Evolutionary conservation across 1,284 basidiomycete species (phyloP), one percentile per base, ranked within the genome.

Genomic region (Apiotrichum domesticum): DNA sequence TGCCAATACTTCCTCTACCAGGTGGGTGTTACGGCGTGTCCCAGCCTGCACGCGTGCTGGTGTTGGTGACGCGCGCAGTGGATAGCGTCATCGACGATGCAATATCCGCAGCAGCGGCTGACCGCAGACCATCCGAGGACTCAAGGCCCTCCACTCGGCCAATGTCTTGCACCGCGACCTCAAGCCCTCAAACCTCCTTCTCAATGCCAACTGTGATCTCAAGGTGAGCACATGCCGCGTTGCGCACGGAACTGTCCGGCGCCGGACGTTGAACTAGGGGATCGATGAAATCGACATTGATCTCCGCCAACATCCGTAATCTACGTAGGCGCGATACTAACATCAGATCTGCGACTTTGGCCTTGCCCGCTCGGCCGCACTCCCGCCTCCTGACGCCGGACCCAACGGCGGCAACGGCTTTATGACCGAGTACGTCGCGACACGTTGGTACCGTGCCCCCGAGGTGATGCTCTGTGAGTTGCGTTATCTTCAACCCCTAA

Each of bases 1-100:
- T 91, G 85, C 69, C 91, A 95, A 75, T 96, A 96, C 75, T 95
- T 95, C 74, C 87, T 94, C 64, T 95, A 96, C 74, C 92, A 95
- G 81, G 87, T 87, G 29, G 59, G 76, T 69, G 10, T 42, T 21
- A 9, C 11, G 8, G 6, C 41, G 15, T 49, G 6, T 6, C 15
- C 32, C 4, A 15, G 34, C 34, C 34, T 33, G 33, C n/a, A 3
- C 45, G 11, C 21, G 21, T 21, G 21, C 48, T 34, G n/a, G 42
- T 46, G 14, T 41, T 37, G 37, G 21, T 43, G 46, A 46, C n/a
- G 41, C 37, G 40, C 44, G 46, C 59, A 53, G 21, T 21, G 21
- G 21, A 21, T 21, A 21, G 21, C 21, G 21, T 21, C 21, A 21
- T 21, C 21, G 21, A 21, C 21, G 21, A 21, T 21, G 21, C 21